These are phyloP conservation scores for Neonectria coccinea DNA, from an alignment of 2,329 filamentous ascomycete genomes.

Conservation along the genomic window DNA sequence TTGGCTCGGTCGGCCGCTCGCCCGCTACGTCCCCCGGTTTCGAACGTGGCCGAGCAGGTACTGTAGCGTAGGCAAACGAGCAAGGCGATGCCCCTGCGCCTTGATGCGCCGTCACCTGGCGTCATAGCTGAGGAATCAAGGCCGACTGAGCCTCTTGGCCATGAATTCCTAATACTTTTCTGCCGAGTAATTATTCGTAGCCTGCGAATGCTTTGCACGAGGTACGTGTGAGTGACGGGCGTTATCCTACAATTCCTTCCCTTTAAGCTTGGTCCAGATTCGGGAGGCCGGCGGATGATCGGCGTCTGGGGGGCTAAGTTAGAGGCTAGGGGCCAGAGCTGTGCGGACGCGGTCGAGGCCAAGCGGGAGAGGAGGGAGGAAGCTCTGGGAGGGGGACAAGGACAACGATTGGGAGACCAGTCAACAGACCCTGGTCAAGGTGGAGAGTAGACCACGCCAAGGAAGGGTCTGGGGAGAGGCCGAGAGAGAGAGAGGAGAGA, in stretches of 20 bases:
- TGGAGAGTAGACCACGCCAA: slow-evolving; percentile 18
- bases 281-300: slow-evolving; percentile 33
- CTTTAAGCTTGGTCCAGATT: background rate
- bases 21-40: slow-evolving; percentile 10
- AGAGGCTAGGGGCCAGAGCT: slow-evolving; percentile 38
- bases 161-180: background rate
- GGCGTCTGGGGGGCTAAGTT: slow-evolving; percentile 41
- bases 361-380: slow-evolving; percentile 24
- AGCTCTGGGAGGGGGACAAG: slow-evolving; percentile 14
- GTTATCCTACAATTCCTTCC: background rate
- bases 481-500: background rate
- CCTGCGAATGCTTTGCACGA: background rate
- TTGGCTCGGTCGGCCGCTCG: slow-evolving; percentile 7
- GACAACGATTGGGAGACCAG: slow-evolving; percentile 13
- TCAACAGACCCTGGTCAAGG: slow-evolving; percentile 1
- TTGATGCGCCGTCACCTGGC: slow-evolving; percentile 1
- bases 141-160: background rate
- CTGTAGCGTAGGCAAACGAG: background rate
- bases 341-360: slow-evolving; percentile 35
- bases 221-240: background rate
- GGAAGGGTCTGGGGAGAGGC: slow-evolving; percentile 16
- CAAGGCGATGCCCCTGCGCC: slow-evolving; percentile 9
- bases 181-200: background rate
- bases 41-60: slow-evolving; percentile 6
- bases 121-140: background rate